Evolutionary conservation across 805 yeast genomes (phyloP).

Genomic region (Hanseniaspora clermontiae): DNA sequence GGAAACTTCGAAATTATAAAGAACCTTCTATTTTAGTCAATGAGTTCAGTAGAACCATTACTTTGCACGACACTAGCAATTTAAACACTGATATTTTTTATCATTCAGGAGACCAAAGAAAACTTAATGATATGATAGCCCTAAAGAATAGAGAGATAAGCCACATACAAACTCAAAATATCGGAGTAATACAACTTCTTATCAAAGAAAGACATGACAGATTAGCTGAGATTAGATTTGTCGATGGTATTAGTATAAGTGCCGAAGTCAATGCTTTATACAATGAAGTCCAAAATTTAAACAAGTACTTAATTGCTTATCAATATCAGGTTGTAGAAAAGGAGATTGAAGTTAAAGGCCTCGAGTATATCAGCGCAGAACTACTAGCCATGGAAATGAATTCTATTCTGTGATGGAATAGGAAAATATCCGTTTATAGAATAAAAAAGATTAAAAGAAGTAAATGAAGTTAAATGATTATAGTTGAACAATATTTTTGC

Average conservation of each 20-base stretch:
- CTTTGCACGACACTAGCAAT: slow-evolving; percentile 1
- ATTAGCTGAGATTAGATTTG: slow-evolving; percentile 7
- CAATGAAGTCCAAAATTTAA: not conserved
- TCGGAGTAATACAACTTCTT: not conserved
- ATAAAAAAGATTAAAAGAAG: no score
- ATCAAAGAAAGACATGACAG: slow-evolving; percentile 1
- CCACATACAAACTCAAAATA: not conserved
- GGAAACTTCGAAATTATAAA: slow-evolving; percentile 3
- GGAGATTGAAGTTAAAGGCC: slow-evolving; percentile 4
- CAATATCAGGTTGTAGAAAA: not conserved
- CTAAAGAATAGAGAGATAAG: not conserved
- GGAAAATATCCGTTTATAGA: no score
- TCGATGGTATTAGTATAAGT: not conserved
- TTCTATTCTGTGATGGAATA: not conserved
- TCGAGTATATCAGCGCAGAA: slow-evolving; percentile 11
- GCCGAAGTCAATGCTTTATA: slow-evolving; percentile 1
- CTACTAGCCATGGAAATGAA: slow-evolving; percentile 8
- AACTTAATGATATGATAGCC: not conserved
- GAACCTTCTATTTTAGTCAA: slow-evolving; percentile 5
- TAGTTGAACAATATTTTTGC: no score
- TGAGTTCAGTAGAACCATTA: slow-evolving; percentile 8
- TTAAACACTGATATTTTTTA: not conserved
- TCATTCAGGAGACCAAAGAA: not conserved
- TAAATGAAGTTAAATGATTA: no score
- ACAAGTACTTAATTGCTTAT: not conserved